Conservation (phyloP, 345 rosid species). For the Combretum micranthum region DNA sequence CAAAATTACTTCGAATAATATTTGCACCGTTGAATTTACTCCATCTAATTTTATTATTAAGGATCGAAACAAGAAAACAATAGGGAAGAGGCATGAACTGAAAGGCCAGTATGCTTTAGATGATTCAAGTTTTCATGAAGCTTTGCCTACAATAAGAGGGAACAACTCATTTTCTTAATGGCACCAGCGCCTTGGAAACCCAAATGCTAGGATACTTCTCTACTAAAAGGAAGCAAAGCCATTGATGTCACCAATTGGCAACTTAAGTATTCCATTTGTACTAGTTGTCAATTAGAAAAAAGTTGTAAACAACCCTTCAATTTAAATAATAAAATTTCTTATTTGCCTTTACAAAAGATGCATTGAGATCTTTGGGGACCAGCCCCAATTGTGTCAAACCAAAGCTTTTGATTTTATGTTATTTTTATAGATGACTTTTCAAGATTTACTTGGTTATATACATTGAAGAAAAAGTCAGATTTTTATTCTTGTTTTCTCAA, state of each 20-base stretch:
- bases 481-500: no score
- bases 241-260: slow-evolving; percentile 1
- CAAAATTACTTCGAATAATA: not conserved
- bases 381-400: no score
- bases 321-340: slow-evolving; percentile 3
- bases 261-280: not conserved
- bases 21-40: slow-evolving; percentile 2
- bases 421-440: no score
- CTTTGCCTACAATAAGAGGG: not conserved
- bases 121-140: slow-evolving; percentile 2
- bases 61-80: not conserved
- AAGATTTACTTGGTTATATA: no score
- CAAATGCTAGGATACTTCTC: slow-evolving; percentile 1
- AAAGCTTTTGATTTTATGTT: no score
- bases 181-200: slow-evolving; percentile 6
- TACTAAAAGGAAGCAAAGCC: not conserved
- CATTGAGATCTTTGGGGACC: no score
- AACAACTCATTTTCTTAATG: slow-evolving; percentile 2
- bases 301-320: slow-evolving; percentile 1
- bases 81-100: not conserved
- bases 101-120: slow-evolving; percentile 3
- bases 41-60: slow-evolving; percentile 7
- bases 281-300: slow-evolving; percentile 5
- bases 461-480: no score
- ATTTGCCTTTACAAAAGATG: slow-evolving; percentile 2